These are phyloP conservation scores for Russula olivacea DNA, from an alignment of 768 basidiomycete genomes.

Conservation along the genomic window DNA sequence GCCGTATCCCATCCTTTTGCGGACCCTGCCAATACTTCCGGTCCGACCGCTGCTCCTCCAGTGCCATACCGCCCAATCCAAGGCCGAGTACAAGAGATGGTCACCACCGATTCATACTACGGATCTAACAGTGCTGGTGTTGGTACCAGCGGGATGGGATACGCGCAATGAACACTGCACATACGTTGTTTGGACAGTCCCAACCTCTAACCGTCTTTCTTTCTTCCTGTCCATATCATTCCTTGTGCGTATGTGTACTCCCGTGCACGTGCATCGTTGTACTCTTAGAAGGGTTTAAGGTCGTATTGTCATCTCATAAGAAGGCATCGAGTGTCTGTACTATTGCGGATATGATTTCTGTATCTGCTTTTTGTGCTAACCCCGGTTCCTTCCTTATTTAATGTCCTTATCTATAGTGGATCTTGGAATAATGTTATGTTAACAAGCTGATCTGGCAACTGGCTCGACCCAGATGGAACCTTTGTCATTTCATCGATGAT, in stretches of 20 bases:
- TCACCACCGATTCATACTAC: conserved; percentile 18
- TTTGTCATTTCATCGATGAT: not conserved
- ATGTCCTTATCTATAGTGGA: not conserved
- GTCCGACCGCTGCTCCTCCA: not conserved
- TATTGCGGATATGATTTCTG: conserved; percentile 3
- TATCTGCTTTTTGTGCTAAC: conserved; percentile 5
- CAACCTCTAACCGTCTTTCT: not conserved
- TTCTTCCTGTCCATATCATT: not conserved
- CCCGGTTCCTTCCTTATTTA: not conserved
- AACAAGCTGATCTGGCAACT: not conserved
- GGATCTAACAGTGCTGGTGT: conserved; percentile 6
- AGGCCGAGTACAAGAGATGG: conserved; percentile 4
- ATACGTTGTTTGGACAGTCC: not conserved
- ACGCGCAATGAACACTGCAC: not conserved
- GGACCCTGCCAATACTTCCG: conserved; percentile 11
- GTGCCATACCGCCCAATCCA: not conserved
- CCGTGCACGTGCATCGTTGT: conserved; percentile 3
- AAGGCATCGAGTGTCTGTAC: not conserved
- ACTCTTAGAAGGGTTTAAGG: conserved; percentile 1
- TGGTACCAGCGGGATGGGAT: not conserved
- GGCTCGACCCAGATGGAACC: not conserved
- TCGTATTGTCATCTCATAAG: not conserved
- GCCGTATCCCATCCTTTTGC: conserved; percentile 14
- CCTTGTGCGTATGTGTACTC: not conserved
- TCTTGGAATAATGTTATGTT: not conserved